A percentile compares a stretch with the other conserved stretches of the same genome.
These are phyloP conservation scores for Prunus yedoensis DNA, from an alignment of 331 rosid genomes.

Conservation along the genomic window DNA sequence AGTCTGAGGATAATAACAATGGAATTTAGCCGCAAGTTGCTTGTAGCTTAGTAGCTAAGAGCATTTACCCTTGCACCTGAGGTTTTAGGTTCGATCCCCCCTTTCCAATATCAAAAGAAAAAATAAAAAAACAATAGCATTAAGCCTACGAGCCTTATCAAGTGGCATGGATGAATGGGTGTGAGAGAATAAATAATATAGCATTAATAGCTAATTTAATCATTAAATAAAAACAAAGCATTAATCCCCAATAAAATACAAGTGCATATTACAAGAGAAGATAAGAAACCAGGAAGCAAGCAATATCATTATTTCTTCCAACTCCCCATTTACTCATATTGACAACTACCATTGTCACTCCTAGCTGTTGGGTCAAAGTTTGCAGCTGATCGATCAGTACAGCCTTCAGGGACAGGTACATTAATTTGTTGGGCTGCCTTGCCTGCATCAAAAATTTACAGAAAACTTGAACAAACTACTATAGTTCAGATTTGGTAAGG, in stretches of 20 bases:
- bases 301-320: constrained; percentile 3
- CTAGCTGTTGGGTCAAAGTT: constrained; percentile 46
- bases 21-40: too few relatives aligned
- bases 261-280: not conserved
- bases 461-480: not conserved
- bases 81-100: too few relatives aligned
- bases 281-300: constrained; percentile 6
- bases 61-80: too few relatives aligned
- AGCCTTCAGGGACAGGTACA: constrained; percentile 45
- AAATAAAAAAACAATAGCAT: too few relatives aligned
- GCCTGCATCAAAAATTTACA: constrained; percentile 20
- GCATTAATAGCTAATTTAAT: not conserved
- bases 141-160: too few relatives aligned
- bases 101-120: too few relatives aligned
- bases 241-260: not conserved
- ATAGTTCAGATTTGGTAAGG: not conserved
- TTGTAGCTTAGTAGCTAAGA: too few relatives aligned
- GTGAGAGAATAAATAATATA: not conserved
- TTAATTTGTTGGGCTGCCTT: constrained; percentile 40
- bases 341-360: constrained; percentile 40
- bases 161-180: not conserved
- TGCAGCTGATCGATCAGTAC: constrained; percentile 34
- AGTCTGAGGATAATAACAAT: too few relatives aligned
- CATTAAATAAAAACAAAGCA: constrained; percentile 6
- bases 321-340: constrained; percentile 2